These are phyloP conservation scores for Vaccinium darrowii DNA, from an alignment of 148 eudicot genomes.

Conservation along the genomic window DNA sequence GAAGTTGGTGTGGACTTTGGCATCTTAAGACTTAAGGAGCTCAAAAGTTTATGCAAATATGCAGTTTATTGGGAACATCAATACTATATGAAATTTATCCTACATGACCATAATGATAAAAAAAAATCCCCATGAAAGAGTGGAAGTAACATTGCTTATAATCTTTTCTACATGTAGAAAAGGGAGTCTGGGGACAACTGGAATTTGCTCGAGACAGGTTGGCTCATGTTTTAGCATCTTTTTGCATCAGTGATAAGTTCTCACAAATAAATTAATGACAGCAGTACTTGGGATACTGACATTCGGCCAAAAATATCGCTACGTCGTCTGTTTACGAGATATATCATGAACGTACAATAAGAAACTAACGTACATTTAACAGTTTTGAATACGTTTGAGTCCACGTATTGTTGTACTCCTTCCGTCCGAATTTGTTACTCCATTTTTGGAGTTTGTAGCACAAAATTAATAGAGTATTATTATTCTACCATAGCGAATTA, in stretches of 20 bases:
- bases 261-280: background rate
- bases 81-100: too few species aligned
- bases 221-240: background rate
- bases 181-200: background rate
- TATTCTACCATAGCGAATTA: too few species aligned
- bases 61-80: background rate
- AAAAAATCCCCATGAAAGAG: background rate
- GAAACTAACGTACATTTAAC: too few species aligned
- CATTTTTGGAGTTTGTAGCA: too few species aligned
- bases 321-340: too few species aligned
- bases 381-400: too few species aligned
- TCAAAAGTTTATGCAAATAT: background rate
- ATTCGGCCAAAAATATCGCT: too few species aligned
- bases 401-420: too few species aligned
- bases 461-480: too few species aligned
- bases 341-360: background rate
- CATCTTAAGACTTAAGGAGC: background rate
- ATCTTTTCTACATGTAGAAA: background rate
- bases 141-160: background rate
- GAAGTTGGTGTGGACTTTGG: background rate
- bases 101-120: too few species aligned
- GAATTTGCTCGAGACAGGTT: background rate
- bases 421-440: too few species aligned
- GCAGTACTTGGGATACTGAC: too few species aligned
- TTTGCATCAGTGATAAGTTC: background rate